phyloP scores from a whole-genome alignment of 208 protist genomes.

The Acanthamoeba royreba region DNA sequence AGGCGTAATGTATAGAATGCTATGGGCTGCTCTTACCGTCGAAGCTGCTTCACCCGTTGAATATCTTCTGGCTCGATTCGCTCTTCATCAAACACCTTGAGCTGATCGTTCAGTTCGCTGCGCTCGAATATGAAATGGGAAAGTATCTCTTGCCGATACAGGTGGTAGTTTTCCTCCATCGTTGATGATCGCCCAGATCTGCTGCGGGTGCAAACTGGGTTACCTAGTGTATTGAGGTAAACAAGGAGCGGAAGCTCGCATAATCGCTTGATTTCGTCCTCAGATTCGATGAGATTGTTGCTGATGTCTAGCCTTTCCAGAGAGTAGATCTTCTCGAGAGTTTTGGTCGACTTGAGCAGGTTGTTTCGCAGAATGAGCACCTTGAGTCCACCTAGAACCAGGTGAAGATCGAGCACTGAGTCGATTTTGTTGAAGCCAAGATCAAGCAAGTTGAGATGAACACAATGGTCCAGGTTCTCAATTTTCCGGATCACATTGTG shows the following conservation, averaged over 20 bases:
- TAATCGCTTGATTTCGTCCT: not conserved
- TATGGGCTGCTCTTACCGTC: not conserved
- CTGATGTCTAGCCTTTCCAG: not conserved
- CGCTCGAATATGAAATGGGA: not conserved
- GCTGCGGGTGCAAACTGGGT: not conserved
- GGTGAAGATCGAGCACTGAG: not conserved
- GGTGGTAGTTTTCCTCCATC: not conserved
- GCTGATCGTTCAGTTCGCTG: not conserved
- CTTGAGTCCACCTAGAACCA: not conserved
- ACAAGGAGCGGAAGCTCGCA: not conserved
- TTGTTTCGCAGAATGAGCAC: not conserved
- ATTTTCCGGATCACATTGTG: not conserved
- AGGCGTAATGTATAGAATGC: not conserved
- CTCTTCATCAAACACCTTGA: not conserved
- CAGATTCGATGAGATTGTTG: not conserved
- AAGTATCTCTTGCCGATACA: not conserved
- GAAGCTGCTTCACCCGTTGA: not conserved
- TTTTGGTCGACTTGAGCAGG: not conserved
- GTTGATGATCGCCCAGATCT: not conserved
- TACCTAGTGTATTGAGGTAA: not conserved
- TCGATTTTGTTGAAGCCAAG: conserved; percentile 25
- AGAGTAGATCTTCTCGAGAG: not conserved
- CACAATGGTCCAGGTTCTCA: conserved; percentile 8
- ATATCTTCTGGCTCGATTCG: not conserved
- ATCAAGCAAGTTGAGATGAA: not conserved